Conservation (phyloP, 108 stramenopile species). For the Parmales sp. region DNA sequence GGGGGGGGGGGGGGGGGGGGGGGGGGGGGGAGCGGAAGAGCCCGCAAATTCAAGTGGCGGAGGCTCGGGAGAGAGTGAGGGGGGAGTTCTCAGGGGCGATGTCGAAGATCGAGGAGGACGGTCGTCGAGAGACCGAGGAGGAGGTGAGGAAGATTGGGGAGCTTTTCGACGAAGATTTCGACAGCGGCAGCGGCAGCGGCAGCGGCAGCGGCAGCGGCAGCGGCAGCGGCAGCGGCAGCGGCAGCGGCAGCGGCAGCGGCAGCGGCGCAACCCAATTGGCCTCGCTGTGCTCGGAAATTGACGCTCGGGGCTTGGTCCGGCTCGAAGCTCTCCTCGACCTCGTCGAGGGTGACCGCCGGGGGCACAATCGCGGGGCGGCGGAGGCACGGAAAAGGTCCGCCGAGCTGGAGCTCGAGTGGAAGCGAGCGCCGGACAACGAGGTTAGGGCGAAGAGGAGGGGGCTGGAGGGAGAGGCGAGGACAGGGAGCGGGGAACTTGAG, state of each 20-base stretch:
- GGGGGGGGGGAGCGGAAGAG: background rate
- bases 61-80: background rate
- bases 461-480: background rate
- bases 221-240: too few relatives aligned
- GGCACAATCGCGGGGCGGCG: too few relatives aligned
- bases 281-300: too few relatives aligned
- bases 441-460: background rate
- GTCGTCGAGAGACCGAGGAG: background rate
- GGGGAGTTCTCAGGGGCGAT: background rate
- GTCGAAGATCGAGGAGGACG: background rate
- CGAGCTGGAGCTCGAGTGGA: background rate
- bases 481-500: background rate
- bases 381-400: background rate
- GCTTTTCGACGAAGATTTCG: background rate
- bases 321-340: too few relatives aligned
- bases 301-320: too few relatives aligned
- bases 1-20: background rate
- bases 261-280: too few relatives aligned
- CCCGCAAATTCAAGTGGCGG: too few relatives aligned
- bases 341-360: background rate
- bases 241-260: too few relatives aligned
- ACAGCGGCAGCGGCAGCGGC: too few relatives aligned
- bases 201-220: too few relatives aligned
- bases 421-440: conserved; percentile 1
- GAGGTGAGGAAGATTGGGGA: background rate